Percentiles rank a stretch among this genome's conserved stretches.
These are phyloP conservation scores for Quercus berberidifolia DNA, from an alignment of 306 rosid genomes.

Conservation along the genomic window DNA sequence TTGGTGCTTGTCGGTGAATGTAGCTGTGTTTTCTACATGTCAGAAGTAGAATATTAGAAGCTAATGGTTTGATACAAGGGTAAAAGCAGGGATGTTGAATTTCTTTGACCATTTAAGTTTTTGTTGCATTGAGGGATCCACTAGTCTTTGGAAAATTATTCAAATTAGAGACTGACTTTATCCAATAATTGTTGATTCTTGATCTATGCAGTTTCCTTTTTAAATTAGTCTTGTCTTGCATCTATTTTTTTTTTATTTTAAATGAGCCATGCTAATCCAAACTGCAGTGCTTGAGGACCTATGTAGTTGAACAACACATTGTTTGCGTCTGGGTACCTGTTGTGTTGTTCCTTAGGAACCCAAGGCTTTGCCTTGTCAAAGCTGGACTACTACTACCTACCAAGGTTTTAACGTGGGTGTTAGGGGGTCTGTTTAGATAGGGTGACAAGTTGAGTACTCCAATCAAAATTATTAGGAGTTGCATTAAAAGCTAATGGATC, in stretches of 20 bases:
- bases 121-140: background rate
- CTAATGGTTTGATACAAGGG: background rate
- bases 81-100: background rate
- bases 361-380: background rate
- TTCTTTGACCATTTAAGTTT: background rate
- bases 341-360: background rate
- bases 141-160: background rate
- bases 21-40: background rate
- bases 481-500: background rate
- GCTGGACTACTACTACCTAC: background rate
- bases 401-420: background rate
- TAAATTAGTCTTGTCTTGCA: background rate
- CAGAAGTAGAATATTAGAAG: background rate
- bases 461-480: slow-evolving; percentile 9
- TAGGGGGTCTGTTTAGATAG: background rate
- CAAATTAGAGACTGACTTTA: background rate
- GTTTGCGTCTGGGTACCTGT: background rate
- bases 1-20: background rate
- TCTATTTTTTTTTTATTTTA: background rate
- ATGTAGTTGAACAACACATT: background rate
- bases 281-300: background rate
- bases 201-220: background rate
- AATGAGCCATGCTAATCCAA: background rate
- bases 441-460: slow-evolving; percentile 9
- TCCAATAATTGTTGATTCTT: background rate